phyloP scores from a whole-genome alignment of 2,329 filamentous ascomycete genomes.

The Xylaria arbuscula region DNA sequence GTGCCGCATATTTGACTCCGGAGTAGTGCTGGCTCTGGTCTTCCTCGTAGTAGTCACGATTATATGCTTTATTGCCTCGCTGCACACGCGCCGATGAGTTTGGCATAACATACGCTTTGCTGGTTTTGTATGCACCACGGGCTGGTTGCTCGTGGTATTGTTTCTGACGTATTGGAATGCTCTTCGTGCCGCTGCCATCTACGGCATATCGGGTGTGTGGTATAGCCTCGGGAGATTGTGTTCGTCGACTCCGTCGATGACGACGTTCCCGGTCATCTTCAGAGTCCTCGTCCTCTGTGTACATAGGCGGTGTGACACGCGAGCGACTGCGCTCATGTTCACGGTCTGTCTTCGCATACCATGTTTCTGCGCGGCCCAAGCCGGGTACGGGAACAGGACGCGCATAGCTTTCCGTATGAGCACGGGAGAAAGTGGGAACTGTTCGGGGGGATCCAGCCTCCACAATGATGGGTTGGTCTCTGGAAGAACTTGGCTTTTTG shows the following conservation, averaged over 20 bases:
- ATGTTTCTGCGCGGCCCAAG: constrained; percentile 43
- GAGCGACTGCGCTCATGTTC: constrained; percentile 40
- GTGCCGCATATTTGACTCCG: constrained; percentile 40
- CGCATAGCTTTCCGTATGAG: constrained; percentile 44
- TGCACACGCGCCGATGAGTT: constrained; percentile 42
- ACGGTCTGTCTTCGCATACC: constrained; percentile 38
- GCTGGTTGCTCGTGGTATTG: constrained; percentile 35
- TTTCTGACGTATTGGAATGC: constrained; percentile 36
- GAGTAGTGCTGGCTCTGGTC: constrained; percentile 34
- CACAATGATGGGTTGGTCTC: constrained; percentile 43
- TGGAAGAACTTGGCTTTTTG: constrained; percentile 44
- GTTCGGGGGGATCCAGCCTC: constrained; percentile 36
- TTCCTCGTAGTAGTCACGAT: constrained; percentile 39
- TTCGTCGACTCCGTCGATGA: constrained; percentile 42
- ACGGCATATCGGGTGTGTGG: constrained; percentile 30
- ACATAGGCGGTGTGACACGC: constrained; percentile 19
- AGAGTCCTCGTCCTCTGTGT: constrained; percentile 43
- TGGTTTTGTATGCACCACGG: constrained; percentile 34
- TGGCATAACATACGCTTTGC: constrained; percentile 33
- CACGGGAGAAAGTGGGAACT: constrained; percentile 39
- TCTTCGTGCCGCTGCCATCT: constrained; percentile 29
- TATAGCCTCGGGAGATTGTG: constrained; percentile 44
- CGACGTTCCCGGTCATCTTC: constrained; percentile 44
- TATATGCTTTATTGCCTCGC: constrained; percentile 35
- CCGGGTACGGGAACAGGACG: constrained; percentile 39